phyloP scores from a whole-genome alignment of 345 rosid genomes.

The Eucalyptus leucophloia region DNA sequence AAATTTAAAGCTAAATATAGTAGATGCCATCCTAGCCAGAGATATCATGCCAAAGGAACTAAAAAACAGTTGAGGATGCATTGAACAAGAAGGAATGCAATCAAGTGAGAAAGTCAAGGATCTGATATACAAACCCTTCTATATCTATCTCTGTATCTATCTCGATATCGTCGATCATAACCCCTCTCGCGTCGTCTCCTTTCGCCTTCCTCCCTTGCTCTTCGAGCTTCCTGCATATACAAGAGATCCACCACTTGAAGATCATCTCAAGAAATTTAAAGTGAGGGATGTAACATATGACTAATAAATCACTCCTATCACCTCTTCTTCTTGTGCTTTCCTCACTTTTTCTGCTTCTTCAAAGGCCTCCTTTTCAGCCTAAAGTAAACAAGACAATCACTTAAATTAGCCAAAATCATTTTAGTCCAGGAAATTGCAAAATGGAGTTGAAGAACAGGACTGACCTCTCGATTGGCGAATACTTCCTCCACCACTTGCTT shows the following conservation, averaged over 20 bases:
- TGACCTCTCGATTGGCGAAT: constrained; percentile 61
- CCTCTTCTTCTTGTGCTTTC: constrained; percentile 95
- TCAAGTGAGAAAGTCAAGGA: background rate
- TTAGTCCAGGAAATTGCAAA: background rate
- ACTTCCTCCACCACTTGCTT: constrained; percentile 64
- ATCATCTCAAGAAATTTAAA: background rate
- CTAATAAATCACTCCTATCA: background rate
- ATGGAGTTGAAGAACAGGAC: background rate
- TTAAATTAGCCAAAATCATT: background rate
- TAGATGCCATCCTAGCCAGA: background rate
- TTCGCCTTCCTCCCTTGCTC: constrained; percentile 89
- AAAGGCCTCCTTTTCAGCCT: constrained; percentile 83
- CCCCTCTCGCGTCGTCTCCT: constrained; percentile 66
- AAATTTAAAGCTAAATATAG: background rate
- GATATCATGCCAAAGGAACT: background rate
- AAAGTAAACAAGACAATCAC: background rate
- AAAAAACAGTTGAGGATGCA: background rate
- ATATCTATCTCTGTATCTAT: constrained; percentile 25
- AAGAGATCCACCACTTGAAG: background rate
- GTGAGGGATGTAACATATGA: background rate
- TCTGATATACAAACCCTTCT: constrained; percentile 29
- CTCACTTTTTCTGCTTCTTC: constrained; percentile 86
- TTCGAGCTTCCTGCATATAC: constrained; percentile 50
- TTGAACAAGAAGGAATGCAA: background rate
- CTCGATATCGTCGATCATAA: background rate